Evolutionary conservation across 305 asterid species (phyloP), one percentile per base, ranked within the genome.

Genomic region (Fraxinus sp.): DNA sequence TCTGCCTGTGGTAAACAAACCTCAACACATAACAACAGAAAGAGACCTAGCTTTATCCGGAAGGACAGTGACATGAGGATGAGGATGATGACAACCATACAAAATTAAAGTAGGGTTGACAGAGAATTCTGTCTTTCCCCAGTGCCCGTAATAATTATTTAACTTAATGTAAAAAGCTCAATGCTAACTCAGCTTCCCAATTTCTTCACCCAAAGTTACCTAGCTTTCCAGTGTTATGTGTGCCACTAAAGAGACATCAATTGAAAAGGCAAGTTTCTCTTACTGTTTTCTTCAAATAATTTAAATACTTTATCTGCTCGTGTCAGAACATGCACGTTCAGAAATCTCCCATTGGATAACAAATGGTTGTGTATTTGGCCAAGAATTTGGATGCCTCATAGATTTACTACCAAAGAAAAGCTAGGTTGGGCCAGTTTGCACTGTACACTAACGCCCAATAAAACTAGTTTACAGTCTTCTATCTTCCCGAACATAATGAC

Each of bases 1-100:
- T 97, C 99, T 68, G 99, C 97, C 99, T 97, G 92, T 79, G 84
- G 84, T 77, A 82, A 82, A 57, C 86, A 57, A 80, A 78, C 77
- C 79, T 80, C 75, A 81, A 82, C 49, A 79, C 80, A 83, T 77
- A 75, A 33, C 41, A 49, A 80, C 49, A 77, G 71, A n/a, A 74
- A 66, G 37, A 33, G 46, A 18, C 75, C 86, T 64, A 71, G 33
- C 71, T 59, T 46, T 52, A 22, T 33, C 49, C 78, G 49, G 73
- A 37, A 46, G 11, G 28, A 49, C 59, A 35, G 46, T 75, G 64
- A 7, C 46, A 35, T 28, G 33, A 73, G 41, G 32, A 52, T 32
- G 49, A 73, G 36, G 83, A 86, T 52, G 18, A 78, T 36, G 57
- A 76, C 35, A 55, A 72, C 68, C 32, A 39, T 20, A 79, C 37